Evolutionary conservation across 768 basidiomycete species (phyloP), one percentile per base, ranked within the genome.

Genomic region (Austroboletus festivus): DNA sequence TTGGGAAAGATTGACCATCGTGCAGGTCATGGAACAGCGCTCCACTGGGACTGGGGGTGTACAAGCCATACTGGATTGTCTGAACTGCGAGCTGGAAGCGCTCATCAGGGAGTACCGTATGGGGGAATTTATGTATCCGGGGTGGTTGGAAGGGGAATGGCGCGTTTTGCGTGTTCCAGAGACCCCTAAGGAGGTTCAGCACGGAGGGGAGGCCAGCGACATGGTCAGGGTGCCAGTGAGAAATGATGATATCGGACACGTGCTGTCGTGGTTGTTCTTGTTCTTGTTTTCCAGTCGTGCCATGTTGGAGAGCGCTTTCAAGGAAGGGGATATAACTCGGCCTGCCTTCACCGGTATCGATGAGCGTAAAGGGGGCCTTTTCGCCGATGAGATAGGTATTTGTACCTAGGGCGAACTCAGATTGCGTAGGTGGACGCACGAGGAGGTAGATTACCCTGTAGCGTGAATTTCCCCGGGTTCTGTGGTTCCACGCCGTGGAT

Each of bases 141-240:
- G 90, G 90, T 5, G 86, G 82, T 8, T 64, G 71, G 65, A 80
- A 90, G 1, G 79, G 73, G 4, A 53, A 45, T 0, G 67, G 59
- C 12, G 70, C 58, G 50, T 78, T 75, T 4, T 75, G 68, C 58
- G 72, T 68, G 48, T 74, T 67, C 86, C 86, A 89, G n/a, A 86
- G 68, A 31, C 71, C 63, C 11, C 75, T 71, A 2, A 96, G 75
- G 35, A 91, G 79, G 5, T 60, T 53, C 1, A 97, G 76, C 1
- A 96, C 85, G 23, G 77, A 69, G 0, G 79, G 78, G 2, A 96
- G 71, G 5, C 93, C 95, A 7, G 79, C 79, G 53, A 85, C 74
- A 55, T 98, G 95, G 68, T 98, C 95, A 24, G 72, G 71, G 63
- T 98, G 95, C 77, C 85, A 85, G 66, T 98, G 95, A 0, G 93